Percentiles rank a stretch among this genome's conserved stretches.
These are phyloP conservation scores for Lachnellula hyalina DNA, from an alignment of 2,329 filamentous ascomycete species.

Conservation along the genomic window DNA sequence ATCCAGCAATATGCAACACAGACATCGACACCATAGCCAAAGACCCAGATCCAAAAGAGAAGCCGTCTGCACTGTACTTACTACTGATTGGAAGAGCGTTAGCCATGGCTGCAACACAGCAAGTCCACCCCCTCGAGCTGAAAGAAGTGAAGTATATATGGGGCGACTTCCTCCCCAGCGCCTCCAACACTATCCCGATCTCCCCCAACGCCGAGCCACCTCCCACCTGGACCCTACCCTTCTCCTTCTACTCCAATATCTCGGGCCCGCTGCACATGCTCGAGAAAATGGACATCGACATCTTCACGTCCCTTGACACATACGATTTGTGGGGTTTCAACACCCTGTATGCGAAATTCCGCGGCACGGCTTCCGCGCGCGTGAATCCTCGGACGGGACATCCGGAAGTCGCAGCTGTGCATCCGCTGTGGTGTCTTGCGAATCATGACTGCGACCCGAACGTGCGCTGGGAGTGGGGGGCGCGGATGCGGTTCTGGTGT, in stretches of 20 bases:
- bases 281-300: constrained; percentile 79
- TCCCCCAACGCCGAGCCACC: constrained; percentile 51
- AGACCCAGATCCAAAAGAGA: constrained; percentile 54
- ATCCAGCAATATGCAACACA: constrained; percentile 61
- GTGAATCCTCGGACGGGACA: constrained; percentile 71
- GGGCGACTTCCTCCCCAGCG: constrained; percentile 57
- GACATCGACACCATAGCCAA: constrained; percentile 62
- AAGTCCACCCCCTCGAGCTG: constrained; percentile 58
- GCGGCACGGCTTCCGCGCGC: constrained; percentile 84
- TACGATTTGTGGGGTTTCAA: constrained; percentile 84
- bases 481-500: constrained; percentile 66
- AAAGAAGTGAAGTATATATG: constrained; percentile 63
- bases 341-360: constrained; percentile 87
- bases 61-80: constrained; percentile 57
- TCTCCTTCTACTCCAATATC: constrained; percentile 72
- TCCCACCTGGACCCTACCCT: constrained; percentile 64
- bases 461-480: constrained; percentile 89
- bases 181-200: constrained; percentile 48
- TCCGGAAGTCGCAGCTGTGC: constrained; percentile 87
- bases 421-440: constrained; percentile 92
- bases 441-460: constrained; percentile 97
- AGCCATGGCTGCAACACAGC: constrained; percentile 58
- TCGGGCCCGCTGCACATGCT: constrained; percentile 70
- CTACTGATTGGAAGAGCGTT: constrained; percentile 57
- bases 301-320: constrained; percentile 52